Evolutionary conservation across 78 protist species (phyloP), one percentile per base, ranked within the genome.

Genomic region (Dictyostelium purpureum): DNA sequence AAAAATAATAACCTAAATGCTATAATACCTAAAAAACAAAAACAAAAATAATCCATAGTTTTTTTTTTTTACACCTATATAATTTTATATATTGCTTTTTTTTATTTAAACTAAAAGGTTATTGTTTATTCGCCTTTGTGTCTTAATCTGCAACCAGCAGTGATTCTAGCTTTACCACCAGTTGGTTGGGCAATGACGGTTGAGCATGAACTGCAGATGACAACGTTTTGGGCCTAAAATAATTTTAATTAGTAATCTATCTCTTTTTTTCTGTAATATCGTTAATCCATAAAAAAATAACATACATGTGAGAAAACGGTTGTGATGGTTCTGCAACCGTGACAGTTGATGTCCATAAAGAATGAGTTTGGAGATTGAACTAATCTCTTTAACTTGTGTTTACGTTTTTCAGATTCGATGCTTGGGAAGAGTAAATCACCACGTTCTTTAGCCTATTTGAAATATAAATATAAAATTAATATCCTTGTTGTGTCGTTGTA

Each of bases 261-360:
- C n/a, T n/a, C n/a, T n/a, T n/a, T n/a, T n/a, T n/a, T n/a, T 5
- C 40, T 21, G 10, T 19, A 21, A n/a, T 7, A 24, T n/a, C 12
- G 77, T 16, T 21, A 38, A 45, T 6, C 10, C 4, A 43, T 42
- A 2, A 47, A 16, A 14, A 12, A 28, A 28, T 56, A n/a, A 47
- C 95, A 16, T 70, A 90, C 95, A 61, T 93, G 96, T 40, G 91
- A 81, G 96, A 95, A 97, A 49, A 97, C 97, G 73, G 95, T 89
- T 33, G 97, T 95, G 91, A 97, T 94, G 67, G 56, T 49, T 89
- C 70, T 89, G 81, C 98, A 97, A 31, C 98, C 98, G 2, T 95
- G 98, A 97, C 99, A 99, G 96, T 98, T 97, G 57, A 98, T 99
- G 47, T 99, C 99, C 97, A 99, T 91, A 98, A 98, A 99, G 97